A percentile compares a stretch with the other conserved stretches of the same genome.
phyloP scores from a whole-genome alignment of 371 early-diverging fungal species.

The Syncephalis fuscata region DNA sequence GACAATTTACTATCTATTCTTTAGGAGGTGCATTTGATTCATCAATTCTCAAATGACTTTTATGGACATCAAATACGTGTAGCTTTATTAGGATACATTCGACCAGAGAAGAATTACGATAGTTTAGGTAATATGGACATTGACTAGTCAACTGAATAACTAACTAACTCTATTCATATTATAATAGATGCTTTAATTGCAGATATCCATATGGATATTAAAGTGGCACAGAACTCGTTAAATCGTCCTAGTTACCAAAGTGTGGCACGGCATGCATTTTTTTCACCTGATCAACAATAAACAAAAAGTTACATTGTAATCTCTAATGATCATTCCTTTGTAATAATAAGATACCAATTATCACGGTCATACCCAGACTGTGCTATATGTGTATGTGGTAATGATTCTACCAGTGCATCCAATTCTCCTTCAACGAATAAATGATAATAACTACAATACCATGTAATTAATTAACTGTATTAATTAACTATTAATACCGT shows the following conservation, averaged over 20 bases:
- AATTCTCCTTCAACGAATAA: constrained; percentile 81
- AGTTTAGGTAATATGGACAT: constrained; percentile 45
- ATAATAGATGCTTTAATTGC: constrained; percentile 61
- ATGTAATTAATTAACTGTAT: background rate
- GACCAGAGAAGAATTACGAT: constrained; percentile 80
- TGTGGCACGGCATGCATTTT: constrained; percentile 7
- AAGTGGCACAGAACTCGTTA: constrained; percentile 55
- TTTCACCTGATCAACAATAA: too few species aligned
- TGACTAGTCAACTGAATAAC: background rate
- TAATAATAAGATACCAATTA: constrained; percentile 72
- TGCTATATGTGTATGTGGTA: constrained; percentile 26
- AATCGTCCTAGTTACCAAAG: constrained; percentile 26
- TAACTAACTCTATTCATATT: background rate
- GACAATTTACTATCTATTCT: background rate
- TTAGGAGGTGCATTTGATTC: constrained; percentile 90
- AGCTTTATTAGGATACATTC: constrained; percentile 72
- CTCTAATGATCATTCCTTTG: constrained; percentile 11
- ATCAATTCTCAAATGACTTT: constrained; percentile 73
- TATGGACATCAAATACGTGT: constrained; percentile 73
- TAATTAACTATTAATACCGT: background rate
- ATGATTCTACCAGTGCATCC: constrained; percentile 34
- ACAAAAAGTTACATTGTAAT: too few species aligned
- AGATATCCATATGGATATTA: constrained; percentile 85
- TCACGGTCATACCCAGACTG: constrained; percentile 78
- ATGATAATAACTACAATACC: constrained; percentile 66